Evolutionary conservation across 805 yeast genomes (phyloP).

Genomic region (Pichia deserticola): DNA sequence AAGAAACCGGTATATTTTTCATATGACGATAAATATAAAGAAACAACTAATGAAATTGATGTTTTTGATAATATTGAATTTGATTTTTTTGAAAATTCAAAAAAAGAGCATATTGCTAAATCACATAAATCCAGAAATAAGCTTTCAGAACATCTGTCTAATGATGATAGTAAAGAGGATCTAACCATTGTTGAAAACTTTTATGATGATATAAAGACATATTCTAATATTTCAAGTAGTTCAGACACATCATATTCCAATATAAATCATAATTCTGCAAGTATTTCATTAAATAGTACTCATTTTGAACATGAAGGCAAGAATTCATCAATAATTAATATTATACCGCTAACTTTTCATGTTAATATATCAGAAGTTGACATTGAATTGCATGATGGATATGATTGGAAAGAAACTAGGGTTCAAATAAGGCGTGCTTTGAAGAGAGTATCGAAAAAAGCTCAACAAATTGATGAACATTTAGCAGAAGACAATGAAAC

Average conservation of each 20-base stretch:
- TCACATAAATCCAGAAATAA: background rate
- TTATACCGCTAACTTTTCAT: slow-evolving; percentile 25
- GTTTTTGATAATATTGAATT: slow-evolving; percentile 36
- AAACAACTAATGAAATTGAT: slow-evolving; percentile 29
- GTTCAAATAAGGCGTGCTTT: slow-evolving; percentile 59
- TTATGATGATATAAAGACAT: slow-evolving; percentile 13
- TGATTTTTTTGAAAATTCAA: slow-evolving; percentile 18
- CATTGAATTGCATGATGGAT: slow-evolving; percentile 74
- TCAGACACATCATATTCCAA: slow-evolving; percentile 5
- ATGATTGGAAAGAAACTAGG: slow-evolving; percentile 82
- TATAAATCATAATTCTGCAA: background rate
- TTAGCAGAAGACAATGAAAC: too few species aligned
- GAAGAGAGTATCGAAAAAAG: slow-evolving; percentile 48
- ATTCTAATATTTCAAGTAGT: slow-evolving; percentile 1
- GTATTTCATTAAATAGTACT: slow-evolving; percentile 16
- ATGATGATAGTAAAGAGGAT: slow-evolving; percentile 1
- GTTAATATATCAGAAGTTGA: slow-evolving; percentile 33
- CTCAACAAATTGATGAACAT: slow-evolving; percentile 11
- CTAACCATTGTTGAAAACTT: slow-evolving; percentile 25
- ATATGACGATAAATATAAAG: slow-evolving; percentile 52
- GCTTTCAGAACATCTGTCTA: background rate
- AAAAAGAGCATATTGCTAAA: too few species aligned
- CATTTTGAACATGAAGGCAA: slow-evolving; percentile 13
- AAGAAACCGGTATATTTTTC: slow-evolving; percentile 58
- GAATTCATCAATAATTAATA: background rate